Conservation (phyloP, 106 monocot genomes). For the Vanilla planifolia region DNA sequence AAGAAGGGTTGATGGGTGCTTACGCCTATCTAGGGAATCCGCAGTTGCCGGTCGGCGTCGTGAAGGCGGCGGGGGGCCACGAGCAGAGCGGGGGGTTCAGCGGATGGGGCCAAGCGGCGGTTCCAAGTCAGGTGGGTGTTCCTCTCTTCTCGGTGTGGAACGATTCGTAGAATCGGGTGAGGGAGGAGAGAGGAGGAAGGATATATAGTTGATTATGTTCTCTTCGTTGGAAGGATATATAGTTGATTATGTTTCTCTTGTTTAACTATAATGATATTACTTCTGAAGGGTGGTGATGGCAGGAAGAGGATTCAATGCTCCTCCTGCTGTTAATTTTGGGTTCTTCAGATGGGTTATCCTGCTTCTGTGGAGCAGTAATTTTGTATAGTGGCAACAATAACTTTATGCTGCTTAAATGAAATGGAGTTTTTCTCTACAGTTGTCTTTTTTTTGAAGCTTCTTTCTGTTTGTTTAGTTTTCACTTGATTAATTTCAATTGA, state of each 20-base stretch:
- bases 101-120: not conserved
- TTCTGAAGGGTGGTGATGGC: constrained; percentile 60
- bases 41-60: constrained; percentile 21
- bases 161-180: constrained; percentile 30
- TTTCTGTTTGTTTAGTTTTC: too few species aligned
- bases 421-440: too few species aligned
- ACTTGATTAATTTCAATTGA: too few species aligned
- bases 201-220: not conserved
- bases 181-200: not conserved
- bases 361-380: constrained; percentile 1
- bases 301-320: constrained; percentile 7
- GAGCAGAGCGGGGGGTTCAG: constrained; percentile 1
- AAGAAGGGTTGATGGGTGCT: constrained; percentile 31
- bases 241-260: not conserved
- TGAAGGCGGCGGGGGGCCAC: constrained; percentile 7
- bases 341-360: constrained; percentile 16
- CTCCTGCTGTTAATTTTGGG: constrained; percentile 73
- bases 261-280: constrained; percentile 12
- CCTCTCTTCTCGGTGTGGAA: constrained; percentile 76
- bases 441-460: too few species aligned
- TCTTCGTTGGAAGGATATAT: not conserved
- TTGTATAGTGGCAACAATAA: constrained; percentile 10
- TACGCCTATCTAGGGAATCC: constrained; percentile 23
- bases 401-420: constrained; percentile 4
- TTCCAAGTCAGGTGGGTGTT: constrained; percentile 31